Evolutionary conservation across 192 early-diverging fungal species (phyloP).

Genomic region (Coemansia sp.): DNA sequence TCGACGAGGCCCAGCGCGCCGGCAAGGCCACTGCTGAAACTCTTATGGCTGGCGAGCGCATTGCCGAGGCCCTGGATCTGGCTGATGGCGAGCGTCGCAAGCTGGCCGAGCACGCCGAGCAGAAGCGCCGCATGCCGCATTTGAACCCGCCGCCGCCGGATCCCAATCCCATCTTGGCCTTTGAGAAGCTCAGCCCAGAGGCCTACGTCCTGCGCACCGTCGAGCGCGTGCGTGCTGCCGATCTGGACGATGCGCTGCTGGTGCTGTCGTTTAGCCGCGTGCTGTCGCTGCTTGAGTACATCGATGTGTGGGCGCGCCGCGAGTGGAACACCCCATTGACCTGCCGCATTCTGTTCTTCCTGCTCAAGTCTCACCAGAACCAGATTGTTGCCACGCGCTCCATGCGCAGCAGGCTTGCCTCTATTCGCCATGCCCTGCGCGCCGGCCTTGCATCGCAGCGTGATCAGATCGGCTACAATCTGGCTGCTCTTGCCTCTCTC

Average conservation of each 20-base stretch:
- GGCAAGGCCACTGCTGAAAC: conserved; percentile 89
- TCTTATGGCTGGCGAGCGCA: conserved; percentile 92
- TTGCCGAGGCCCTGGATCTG: conserved; percentile 89
- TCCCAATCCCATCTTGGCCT: conserved; percentile 64
- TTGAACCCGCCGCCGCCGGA: conserved; percentile 51
- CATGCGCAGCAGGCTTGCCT: conserved; percentile 72
- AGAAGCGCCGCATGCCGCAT: conserved; percentile 35
- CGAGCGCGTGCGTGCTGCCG: conserved; percentile 75
- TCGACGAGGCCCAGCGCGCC: conserved; percentile 66
- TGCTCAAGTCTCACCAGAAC: conserved; percentile 84
- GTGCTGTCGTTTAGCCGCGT: conserved; percentile 85
- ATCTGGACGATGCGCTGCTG: conserved; percentile 87
- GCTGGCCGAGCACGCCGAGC: conserved; percentile 63
- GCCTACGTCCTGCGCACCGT: conserved; percentile 77
- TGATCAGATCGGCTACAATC: conserved; percentile 85
- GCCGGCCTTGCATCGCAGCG: conserved; percentile 66
- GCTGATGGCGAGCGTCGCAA: conserved; percentile 78
- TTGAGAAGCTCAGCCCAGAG: conserved; percentile 66
- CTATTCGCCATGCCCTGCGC: conserved; percentile 66
- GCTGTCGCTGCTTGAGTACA: conserved; percentile 68
- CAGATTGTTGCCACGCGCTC: conserved; percentile 82
- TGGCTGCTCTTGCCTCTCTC: conserved; percentile 77
- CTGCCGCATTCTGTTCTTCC: conserved; percentile 80
- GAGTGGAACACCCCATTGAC: conserved; percentile 75
- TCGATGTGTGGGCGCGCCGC: conserved; percentile 81